Evolutionary conservation across 352 stramenopile genomes (phyloP), one percentile per base, ranked within the genome.

Genomic region (Globisporangium nodosum): DNA sequence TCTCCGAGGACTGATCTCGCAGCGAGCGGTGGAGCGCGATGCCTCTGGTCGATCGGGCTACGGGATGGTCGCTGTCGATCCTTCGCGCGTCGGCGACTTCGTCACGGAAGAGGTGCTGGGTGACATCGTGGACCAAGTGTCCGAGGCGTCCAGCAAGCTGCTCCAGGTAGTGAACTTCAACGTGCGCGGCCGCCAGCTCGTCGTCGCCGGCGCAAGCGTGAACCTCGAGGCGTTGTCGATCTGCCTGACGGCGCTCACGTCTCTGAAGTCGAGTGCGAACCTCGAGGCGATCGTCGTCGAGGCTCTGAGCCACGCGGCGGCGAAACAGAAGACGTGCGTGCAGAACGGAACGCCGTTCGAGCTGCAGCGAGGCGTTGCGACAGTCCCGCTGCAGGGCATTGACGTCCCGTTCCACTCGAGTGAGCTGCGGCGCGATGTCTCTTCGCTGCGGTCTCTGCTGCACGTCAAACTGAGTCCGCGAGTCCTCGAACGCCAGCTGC

Each of bases 141-240:
- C 73, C 43, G 58, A 64, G 21, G 68, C 71, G 13, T 90, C 78
- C 0, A 68, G 71, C 13, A 86, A 93, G 67, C 69, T 96, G 9
- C 65, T 93, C 6, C 87, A 96, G 55, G 81, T 96, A 3, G 85
- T 96, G 47, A 96, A 96, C 67, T 94, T 88, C 57, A 96, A 96
- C 70, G 79, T 95, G 11, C 71, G 91, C 56, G 77, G 82, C 60
- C 65, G 68, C 6, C 87, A 96, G 72, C 95, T 95, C 56, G 87
- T 95, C 12, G 79, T 95, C 30, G 86, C 87, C 18, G 85, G 85
- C 37, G 81, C 94, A 30, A 82, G 88, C 21, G 75, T 87, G 11
- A 94, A 90, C 57, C 69, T 96, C 3, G 84, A 94, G 63, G 82
- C 84, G 20, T 62, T 95, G 35, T 90, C 81, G 5, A 68, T 88